Percentiles rank a stretch among this genome's conserved stretches.
phyloP scores from a whole-genome alignment of 2,329 filamentous ascomycete genomes.

The Penicillium janthinellum region DNA sequence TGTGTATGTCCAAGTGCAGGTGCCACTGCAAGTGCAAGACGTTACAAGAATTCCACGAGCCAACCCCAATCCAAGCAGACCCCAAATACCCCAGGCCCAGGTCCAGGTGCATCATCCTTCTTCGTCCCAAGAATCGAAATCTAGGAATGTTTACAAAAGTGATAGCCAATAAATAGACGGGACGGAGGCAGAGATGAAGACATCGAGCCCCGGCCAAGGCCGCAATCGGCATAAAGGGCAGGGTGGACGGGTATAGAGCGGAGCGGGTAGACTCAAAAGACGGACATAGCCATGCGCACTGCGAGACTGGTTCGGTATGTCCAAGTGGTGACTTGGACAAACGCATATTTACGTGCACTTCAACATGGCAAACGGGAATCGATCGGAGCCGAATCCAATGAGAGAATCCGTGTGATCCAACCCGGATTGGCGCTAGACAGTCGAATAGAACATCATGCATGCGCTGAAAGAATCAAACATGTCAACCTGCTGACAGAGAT shows the following conservation, averaged over 20 bases:
- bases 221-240: too few species aligned
- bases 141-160: constrained; percentile 29
- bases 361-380: not conserved
- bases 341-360: not conserved
- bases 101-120: constrained; percentile 4
- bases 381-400: constrained; percentile 17
- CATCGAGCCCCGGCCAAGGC: too few species aligned
- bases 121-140: constrained; percentile 28
- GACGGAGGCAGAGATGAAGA: constrained; percentile 16
- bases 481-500: not conserved
- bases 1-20: not conserved
- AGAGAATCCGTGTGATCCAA: constrained; percentile 25
- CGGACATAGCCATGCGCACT: not conserved
- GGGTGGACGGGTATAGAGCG: not conserved
- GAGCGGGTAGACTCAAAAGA: not conserved
- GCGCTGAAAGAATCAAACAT: constrained; percentile 4
- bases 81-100: not conserved
- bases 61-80: not conserved
- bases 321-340: too few species aligned
- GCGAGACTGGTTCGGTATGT: not conserved
- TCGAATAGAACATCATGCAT: constrained; percentile 10
- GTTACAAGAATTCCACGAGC: not conserved
- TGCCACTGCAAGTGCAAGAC: not conserved
- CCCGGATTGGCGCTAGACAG: constrained; percentile 25
- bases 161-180: constrained; percentile 19